These are phyloP conservation scores for Clathrospora elynae DNA, from an alignment of 2,329 filamentous ascomycete genomes.

Conservation along the genomic window DNA sequence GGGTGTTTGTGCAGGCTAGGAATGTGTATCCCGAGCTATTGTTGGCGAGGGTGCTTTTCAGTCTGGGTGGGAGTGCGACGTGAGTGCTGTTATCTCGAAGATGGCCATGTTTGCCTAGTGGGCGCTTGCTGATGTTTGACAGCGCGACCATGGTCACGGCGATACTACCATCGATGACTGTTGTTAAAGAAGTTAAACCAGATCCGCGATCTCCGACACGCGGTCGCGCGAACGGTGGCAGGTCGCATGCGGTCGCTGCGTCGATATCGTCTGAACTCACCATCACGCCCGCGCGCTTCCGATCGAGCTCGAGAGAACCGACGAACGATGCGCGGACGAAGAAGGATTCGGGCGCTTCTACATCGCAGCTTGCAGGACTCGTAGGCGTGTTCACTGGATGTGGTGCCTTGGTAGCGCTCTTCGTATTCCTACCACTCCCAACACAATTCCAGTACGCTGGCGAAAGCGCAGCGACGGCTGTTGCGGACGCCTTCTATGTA, in stretches of 20 bases:
- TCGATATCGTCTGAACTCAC: constrained; percentile 76
- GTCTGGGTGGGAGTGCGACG: constrained; percentile 87
- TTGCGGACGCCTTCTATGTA: constrained; percentile 85
- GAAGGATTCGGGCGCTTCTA: constrained; percentile 49
- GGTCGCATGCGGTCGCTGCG: constrained; percentile 64
- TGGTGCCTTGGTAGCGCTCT: constrained; percentile 83
- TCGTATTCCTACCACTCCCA: constrained; percentile 84
- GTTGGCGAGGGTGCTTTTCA: constrained; percentile 83
- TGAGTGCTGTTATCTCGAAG: constrained; percentile 48
- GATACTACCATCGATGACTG: constrained; percentile 75
- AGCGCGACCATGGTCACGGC: constrained; percentile 94
- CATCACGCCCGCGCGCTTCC: constrained; percentile 67
- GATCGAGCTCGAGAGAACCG: constrained; percentile 38
- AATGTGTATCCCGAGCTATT: constrained; percentile 90
- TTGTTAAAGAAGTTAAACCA: constrained; percentile 29
- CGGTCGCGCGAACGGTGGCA: constrained; percentile 41
- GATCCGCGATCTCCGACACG: constrained; percentile 36
- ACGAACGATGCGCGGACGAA: constrained; percentile 15
- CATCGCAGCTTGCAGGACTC: constrained; percentile 76
- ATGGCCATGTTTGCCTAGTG: too few species aligned
- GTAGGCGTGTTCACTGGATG: constrained; percentile 93
- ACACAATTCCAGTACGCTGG: constrained; percentile 75
- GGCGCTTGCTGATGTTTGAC: constrained; percentile 24
- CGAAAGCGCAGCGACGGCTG: constrained; percentile 73
- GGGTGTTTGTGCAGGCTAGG: constrained; percentile 80